Base-by-base conservation (phyloP, 2,329 filamentous ascomycete species). In the Fusarium chuoi region DNA sequence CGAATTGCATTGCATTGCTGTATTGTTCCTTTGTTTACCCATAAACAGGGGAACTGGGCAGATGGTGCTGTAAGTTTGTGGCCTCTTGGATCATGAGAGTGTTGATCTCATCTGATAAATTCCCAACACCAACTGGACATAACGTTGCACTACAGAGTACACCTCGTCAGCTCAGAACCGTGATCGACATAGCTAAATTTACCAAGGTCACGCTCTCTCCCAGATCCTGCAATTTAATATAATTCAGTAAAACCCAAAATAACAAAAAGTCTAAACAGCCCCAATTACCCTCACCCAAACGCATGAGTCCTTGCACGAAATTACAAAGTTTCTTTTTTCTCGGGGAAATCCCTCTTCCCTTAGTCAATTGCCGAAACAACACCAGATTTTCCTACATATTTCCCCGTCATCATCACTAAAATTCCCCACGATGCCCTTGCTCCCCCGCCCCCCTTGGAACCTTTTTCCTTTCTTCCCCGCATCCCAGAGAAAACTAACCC, bases 131-230 rank as follows among this genome's bases (percentile, higher is more conserved):
- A 49, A 35, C 26, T 56, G 20, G 24, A 46, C 24, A 28, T 22
- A 59, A 66, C 52, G 65, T 69, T 69, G 68, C 66, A 69, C 65
- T 64, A 63, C 64, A 51, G 45, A 33, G n/a, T 22, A 18, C 18
- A 30, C 26, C 3, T 66, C 62, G 44, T 68, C 65, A 62, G 57
- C 33, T 30, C 33, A 74, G 55, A 56, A 57, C 63, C 26, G 39
- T 39, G 72, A 75, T 75, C 72, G 57, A 44, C 72, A 70, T 56
- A 55, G 57, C 42, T 73, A 69, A 65, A 44, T 65, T 68, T 62
- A 41, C 24, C 51, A 41, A 39, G 24, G 51, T 55, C 49, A 65
- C 45, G 42, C 33, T n/a, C 41, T 38, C 22, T 41, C 22, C 20
- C 22, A 44, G 52, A 20, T 20, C 51, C 49, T 44, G 20, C 26